Evolutionary conservation across 2,329 filamentous ascomycete species (phyloP).

Genomic region (Colletotrichum nymphaeae): DNA sequence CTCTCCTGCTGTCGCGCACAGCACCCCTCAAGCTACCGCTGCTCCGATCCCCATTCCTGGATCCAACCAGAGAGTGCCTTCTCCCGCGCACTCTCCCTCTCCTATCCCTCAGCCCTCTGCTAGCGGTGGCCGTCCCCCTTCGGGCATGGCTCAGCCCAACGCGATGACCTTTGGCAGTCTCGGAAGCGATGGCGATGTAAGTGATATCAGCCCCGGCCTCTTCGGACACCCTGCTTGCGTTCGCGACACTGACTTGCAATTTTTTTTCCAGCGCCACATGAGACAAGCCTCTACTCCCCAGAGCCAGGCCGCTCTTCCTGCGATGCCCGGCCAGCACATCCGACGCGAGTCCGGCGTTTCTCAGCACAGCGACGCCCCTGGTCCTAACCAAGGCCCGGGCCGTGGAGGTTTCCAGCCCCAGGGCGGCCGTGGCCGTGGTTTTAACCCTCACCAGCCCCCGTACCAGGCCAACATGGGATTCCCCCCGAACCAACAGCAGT

Average conservation of each 20-base stretch:
- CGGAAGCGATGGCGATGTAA: slow-evolving; percentile 82
- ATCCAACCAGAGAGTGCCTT: slow-evolving; percentile 77
- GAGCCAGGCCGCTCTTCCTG: slow-evolving; percentile 68
- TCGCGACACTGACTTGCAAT: not conserved
- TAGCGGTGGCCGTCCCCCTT: slow-evolving; percentile 87
- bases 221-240: not conserved
- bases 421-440: slow-evolving; percentile 62
- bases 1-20: slow-evolving; percentile 75
- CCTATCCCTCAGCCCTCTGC: slow-evolving; percentile 91
- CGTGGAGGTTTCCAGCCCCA: slow-evolving; percentile 65
- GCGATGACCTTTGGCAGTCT: slow-evolving; percentile 88
- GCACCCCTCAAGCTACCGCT: slow-evolving; percentile 69
- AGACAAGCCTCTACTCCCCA: slow-evolving; percentile 71
- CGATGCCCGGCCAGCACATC: slow-evolving; percentile 78
- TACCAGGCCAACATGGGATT: slow-evolving; percentile 58
- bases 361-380: slow-evolving; percentile 67
- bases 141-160: slow-evolving; percentile 74
- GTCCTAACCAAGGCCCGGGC: slow-evolving; percentile 67
- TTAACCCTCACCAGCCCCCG: slow-evolving; percentile 56
- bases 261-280: slow-evolving; percentile 70
- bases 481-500: slow-evolving; percentile 53
- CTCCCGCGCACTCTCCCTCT: slow-evolving; percentile 88
- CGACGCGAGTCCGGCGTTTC: slow-evolving; percentile 76
- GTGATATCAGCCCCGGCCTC: slow-evolving; percentile 47
- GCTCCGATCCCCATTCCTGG: slow-evolving; percentile 73